A percentile compares a stretch with the other conserved stretches of the same genome.
Conservation (phyloP, 768 basidiomycete species). For the Rhodocollybia butyracea region DNA sequence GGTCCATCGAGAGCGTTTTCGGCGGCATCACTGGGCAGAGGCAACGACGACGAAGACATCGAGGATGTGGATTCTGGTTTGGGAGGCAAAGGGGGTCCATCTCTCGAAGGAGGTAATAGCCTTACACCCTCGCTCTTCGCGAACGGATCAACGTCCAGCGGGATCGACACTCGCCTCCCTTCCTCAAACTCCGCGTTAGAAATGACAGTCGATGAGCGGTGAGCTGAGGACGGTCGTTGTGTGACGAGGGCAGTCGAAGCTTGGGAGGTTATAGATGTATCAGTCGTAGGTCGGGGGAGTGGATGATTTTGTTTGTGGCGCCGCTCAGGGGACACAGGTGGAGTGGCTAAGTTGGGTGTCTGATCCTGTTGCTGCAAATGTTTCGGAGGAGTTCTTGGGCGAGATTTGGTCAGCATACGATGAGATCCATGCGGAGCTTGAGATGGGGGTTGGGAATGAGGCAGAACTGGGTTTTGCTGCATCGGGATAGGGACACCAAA, state of each 20-base stretch:
- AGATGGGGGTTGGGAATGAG: background rate
- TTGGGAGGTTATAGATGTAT: too few species aligned
- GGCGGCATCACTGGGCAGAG: background rate
- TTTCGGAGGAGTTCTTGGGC: constrained; percentile 17
- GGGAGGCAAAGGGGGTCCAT: background rate
- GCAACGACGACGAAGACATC: background rate
- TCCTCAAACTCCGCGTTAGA: constrained; percentile 4
- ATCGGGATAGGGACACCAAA: too few species aligned
- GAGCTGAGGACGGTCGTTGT: too few species aligned
- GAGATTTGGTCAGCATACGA: constrained; percentile 8
- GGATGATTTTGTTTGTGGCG: too few species aligned
- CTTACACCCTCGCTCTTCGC: constrained; percentile 52
- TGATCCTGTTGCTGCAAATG: constrained; percentile 20
- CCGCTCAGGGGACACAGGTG: constrained; percentile 15
- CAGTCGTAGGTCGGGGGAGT: too few species aligned
- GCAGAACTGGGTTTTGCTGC: too few species aligned
- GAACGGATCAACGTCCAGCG: constrained; percentile 53
- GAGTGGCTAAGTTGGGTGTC: too few species aligned
- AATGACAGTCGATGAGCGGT: constrained; percentile 15
- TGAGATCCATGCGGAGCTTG: too few species aligned
- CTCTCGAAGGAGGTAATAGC: constrained; percentile 31
- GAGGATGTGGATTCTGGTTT: too few species aligned
- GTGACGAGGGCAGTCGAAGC: too few species aligned
- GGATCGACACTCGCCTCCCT: constrained; percentile 26
- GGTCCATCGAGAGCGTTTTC: background rate